Evolutionary conservation across 306 rosid species (phyloP), one percentile per base, ranked within the genome.

Genomic region (Luffa aegyptiaca): DNA sequence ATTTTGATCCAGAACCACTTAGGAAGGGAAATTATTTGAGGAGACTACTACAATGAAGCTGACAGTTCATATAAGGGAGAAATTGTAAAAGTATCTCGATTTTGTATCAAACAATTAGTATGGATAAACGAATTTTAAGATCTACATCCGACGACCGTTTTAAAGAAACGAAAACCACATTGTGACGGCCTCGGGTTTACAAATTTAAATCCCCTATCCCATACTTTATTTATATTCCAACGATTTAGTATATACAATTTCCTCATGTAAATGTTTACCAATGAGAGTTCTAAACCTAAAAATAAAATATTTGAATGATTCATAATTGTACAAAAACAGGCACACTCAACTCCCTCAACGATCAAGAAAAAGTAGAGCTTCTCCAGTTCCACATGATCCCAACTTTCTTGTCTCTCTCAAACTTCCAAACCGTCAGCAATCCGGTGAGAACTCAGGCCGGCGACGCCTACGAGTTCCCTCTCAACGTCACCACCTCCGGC

Each of bases 401-500:
- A 46, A 72, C 80, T 1, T 84, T 57, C 70, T 85, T 92, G 2
- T 72, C 97, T 0, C 18, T 66, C 0, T 59, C 97, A 2, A 90
- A 92, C 48, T 90, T 92, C 20, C 92, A 90, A 68, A 90, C 97
- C 1, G 35, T 92, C 10, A 90, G 97, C 81, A 90, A 92, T 78
- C 92, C 94, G 0, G 84, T 92, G 2, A 79, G 92, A 49, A 92
- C 97, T 14, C 94, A 92, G 37, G 97, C 94, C 0, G 93, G 97
- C 18, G 89, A 85, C 18, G 83, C 80, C 5, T 89, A 88, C 18
- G 82, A 90, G 77, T 80, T 83, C 77, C 92, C 92, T 16, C 78
- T 92, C 17, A 89, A 92, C 49, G 82, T 92, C 3, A 90, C 94
- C 11, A 84, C 92, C 51, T 80, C 89, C 0, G 92, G 94, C 33